Base-by-base conservation (phyloP, 2,329 filamentous ascomycete species). In the Apiospora kogelbergensis region DNA sequence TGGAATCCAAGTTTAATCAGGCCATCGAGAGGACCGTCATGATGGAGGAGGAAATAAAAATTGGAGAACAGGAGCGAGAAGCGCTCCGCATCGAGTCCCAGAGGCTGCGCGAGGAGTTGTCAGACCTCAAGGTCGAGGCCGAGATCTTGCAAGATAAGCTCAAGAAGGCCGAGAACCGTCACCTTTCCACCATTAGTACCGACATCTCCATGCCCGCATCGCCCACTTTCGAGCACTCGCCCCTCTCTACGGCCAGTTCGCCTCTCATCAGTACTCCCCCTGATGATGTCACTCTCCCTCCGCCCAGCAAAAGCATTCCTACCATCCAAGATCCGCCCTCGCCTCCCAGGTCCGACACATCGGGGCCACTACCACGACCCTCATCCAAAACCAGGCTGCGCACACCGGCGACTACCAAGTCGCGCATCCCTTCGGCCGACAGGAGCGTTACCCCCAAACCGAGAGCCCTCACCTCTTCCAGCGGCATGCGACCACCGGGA, bases 1-100 rank as follows among this genome's bases (percentile, higher is more conserved):
- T 99, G 80, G 96, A 99, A 82, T 95, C 93, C 71, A 99, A 98
- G 81, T 98, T 96, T 81, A 98, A 98, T 79, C 89, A 97, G 68
- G 90, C 95, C 5, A 97, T 99, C 74, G 96, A 99, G 82, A 88
- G 95, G 67, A 90, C 88, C 11, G 96, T 99, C 33, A 89, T 99
- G 87, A 88, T 98, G 82, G 96, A 99, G 78, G 95, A 98, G 80
- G 96, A 98, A 80, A 92, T 98, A 76, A 95, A 92, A 81, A 88
- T 89, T 60, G 93, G 94, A 63, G 96, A 99, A 78, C 93, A 97
- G 81, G 96, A 99, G 80, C 90, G 96, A 76, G 96, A 99, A 80
- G 82, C 84, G 9, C 84, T 99, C 71, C 90, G 96, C 66, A 98
- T 99, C 75, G 95, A 98, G 76, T 89, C 92, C 11, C 96, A 99